phyloP scores from a whole-genome alignment of 2,329 filamentous ascomycete species.

The Basipetospora sp. region DNA sequence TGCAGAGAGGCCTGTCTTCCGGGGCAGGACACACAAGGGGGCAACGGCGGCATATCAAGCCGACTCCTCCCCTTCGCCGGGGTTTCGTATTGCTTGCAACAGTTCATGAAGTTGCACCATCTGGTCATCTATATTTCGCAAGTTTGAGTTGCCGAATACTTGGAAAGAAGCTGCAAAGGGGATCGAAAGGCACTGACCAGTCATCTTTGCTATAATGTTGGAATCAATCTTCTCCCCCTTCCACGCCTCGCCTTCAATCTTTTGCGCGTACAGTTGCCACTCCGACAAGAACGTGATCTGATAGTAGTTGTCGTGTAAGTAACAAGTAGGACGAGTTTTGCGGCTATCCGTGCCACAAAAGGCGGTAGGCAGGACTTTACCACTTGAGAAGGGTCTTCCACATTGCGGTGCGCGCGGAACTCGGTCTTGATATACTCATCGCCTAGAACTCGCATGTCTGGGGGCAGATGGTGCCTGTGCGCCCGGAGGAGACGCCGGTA shows the following conservation, averaged over 20 bases:
- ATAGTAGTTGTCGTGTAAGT: neutral
- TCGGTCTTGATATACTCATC: slow-evolving; percentile 90
- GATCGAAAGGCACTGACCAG: slow-evolving; percentile 38
- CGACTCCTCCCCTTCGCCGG: slow-evolving; percentile 11
- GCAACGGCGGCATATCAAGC: neutral
- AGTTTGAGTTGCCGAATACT: no score
- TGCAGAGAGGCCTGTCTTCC: no score
- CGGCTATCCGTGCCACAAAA: neutral
- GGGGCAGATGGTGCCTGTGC: slow-evolving; percentile 63
- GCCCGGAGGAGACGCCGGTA: slow-evolving; percentile 78
- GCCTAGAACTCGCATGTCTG: slow-evolving; percentile 65
- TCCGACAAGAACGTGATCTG: slow-evolving; percentile 91
- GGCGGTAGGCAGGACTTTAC: slow-evolving; percentile 35
- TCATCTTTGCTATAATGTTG: slow-evolving; percentile 18
- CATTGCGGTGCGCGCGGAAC: slow-evolving; percentile 66
- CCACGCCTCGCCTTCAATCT: slow-evolving; percentile 79
- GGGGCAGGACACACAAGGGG: no score
- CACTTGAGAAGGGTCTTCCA: slow-evolving; percentile 86
- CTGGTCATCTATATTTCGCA: slow-evolving; percentile 59
- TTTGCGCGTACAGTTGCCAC: slow-evolving; percentile 91
- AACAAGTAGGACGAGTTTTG: neutral
- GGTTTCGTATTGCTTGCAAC: slow-evolving; percentile 61
- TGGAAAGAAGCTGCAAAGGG: slow-evolving; percentile 6
- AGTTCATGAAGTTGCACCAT: slow-evolving; percentile 86
- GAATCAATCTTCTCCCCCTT: slow-evolving; percentile 33